Percentiles rank a stretch among this genome's conserved stretches.
These are phyloP conservation scores for Phlebopus sp. DNA, from an alignment of 1,284 basidiomycete genomes.

Conservation along the genomic window DNA sequence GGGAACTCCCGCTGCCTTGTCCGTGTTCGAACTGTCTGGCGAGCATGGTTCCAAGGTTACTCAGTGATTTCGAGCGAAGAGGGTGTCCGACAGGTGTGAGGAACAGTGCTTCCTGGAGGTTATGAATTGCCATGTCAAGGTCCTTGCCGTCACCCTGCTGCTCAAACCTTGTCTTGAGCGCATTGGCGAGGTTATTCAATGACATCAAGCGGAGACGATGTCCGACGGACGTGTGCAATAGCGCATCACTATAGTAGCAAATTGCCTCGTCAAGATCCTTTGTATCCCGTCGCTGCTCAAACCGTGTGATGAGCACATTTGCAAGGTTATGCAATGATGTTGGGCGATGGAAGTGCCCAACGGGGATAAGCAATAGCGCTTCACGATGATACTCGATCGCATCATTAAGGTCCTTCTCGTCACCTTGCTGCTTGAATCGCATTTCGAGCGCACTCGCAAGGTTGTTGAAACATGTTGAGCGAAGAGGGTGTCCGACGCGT, in stretches of 20 bases:
- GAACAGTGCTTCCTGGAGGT: neutral
- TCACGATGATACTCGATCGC: neutral
- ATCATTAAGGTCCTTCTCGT: neutral
- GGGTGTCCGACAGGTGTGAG: no score
- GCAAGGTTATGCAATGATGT: neutral
- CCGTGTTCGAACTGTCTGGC: neutral
- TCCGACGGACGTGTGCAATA: neutral
- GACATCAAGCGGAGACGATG: neutral
- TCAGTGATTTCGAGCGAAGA: neutral
- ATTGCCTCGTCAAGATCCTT: neutral
- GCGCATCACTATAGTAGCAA: neutral
- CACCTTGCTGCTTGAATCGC: slow-evolving; percentile 1
- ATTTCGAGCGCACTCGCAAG: neutral
- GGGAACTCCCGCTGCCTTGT: neutral
- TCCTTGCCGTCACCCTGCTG: neutral
- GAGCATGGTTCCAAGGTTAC: neutral
- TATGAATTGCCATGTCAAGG: slow-evolving; percentile 8
- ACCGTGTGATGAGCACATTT: neutral
- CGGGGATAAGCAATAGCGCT: neutral
- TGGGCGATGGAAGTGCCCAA: neutral
- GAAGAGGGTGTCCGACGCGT: neutral
- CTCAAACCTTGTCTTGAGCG: neutral
- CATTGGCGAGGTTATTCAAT: neutral
- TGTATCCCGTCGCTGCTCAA: neutral
- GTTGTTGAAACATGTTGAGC: neutral